phyloP scores from a whole-genome alignment of 2,329 filamentous ascomycete genomes.

The Cladobotryum mycophilum region DNA sequence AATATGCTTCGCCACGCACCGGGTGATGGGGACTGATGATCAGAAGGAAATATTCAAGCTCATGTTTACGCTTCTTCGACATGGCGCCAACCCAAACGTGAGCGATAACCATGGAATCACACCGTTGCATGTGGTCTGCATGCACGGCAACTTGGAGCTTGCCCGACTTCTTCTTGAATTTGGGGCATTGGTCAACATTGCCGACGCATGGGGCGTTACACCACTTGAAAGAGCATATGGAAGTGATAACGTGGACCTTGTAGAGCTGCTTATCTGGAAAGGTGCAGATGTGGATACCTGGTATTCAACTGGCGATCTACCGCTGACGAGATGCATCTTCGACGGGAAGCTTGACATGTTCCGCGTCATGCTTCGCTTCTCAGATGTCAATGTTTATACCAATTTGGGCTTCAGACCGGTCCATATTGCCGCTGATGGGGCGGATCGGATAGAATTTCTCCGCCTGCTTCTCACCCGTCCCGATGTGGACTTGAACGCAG shows the following conservation, averaged over 20 bases:
- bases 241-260: conserved; percentile 5
- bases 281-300: conserved; percentile 14
- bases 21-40: not conserved
- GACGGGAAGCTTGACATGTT: conserved; percentile 11
- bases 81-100: conserved; percentile 5
- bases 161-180: conserved; percentile 11
- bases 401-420: conserved; percentile 8
- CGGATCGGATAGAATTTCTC: conserved; percentile 11
- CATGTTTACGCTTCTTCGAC: conserved; percentile 1
- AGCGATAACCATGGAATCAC: conserved; percentile 8
- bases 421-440: conserved; percentile 8
- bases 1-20: conserved; percentile 6
- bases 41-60: not conserved
- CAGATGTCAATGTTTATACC: conserved; percentile 6
- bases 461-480: conserved; percentile 6
- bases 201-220: conserved; percentile 9
- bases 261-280: conserved; percentile 10
- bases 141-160: conserved; percentile 6
- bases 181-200: conserved; percentile 13
- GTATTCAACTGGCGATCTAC: conserved; percentile 6
- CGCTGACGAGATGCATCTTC: conserved; percentile 9
- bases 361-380: conserved; percentile 4
- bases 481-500: conserved; percentile 5
- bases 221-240: conserved; percentile 12
- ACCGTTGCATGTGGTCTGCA: conserved; percentile 5